Base-by-base conservation (phyloP, 2,329 filamentous ascomycete genomes). In the Pseudogymnoascus sp. region DNA sequence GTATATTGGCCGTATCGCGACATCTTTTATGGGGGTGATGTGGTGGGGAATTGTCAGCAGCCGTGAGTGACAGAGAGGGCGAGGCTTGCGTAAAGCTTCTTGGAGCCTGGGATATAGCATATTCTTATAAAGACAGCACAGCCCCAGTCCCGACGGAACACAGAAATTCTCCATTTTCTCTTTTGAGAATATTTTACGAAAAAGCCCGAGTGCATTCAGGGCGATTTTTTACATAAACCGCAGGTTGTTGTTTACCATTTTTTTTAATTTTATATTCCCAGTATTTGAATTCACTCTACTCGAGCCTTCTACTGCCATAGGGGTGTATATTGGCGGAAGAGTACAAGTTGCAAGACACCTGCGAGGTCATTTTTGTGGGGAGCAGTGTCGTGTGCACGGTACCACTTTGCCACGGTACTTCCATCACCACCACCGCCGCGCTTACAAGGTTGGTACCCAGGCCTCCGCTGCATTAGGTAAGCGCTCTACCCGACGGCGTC, bases 301-400 rank as follows among this genome's bases (percentile, higher is more conserved):
- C 21, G 21, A 21, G 21, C 21, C 21, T 21, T 21, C 21, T 21
- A n/a, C 13, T 29, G 9, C 41, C 2, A 48, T 29, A 29, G 3
- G 21, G 41, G 17, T 44, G 17, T 44, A 21, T 21, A 21, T 21
- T 21, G 21, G 21, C 21, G 21, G 21, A 3, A 21, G 21, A 55
- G 10, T 13, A 38, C 35, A 55, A 55, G 9, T 21, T 21, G 21
- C 21, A 21, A 21, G 21, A 21, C 21, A 55, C 21, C 48, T 17
- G 29, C 48, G 27, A 55, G 48, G 48, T 55, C 48, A 55, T 55
- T 33, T 55, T 55, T 55, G 48, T 55, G 48, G 48, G 29, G 48
- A 55, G 8, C 13, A 51, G 48, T 21, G 29, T 55, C 48, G 48
- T 55, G 48, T 55, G 29, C 48, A 51, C 44, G 44, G 48, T 55